Evolutionary conservation across 2,329 filamentous ascomycete species (phyloP).

Genomic region (Hypoxylon rubiginosum): DNA sequence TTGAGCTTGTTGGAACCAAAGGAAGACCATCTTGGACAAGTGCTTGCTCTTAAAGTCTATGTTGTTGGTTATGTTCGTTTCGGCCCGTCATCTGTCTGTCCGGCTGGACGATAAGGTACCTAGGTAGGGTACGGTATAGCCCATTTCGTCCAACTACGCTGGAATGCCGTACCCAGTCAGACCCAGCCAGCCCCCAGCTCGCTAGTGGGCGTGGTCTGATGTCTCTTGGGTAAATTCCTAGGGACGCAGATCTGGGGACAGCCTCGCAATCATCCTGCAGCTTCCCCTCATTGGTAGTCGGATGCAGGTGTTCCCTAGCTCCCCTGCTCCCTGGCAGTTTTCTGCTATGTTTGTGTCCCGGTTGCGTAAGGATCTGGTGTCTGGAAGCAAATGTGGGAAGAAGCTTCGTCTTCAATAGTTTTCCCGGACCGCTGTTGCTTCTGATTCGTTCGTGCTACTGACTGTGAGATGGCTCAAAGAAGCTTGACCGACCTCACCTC

Average conservation of each 20-base stretch:
- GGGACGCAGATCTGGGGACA: constrained; percentile 27
- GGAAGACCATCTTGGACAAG: constrained; percentile 5
- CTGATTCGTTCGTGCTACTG: constrained; percentile 50
- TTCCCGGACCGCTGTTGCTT: constrained; percentile 46
- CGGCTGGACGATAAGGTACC: constrained; percentile 7
- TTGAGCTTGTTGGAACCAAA: constrained; percentile 13
- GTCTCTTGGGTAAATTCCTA: constrained; percentile 27
- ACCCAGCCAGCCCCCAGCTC: constrained; percentile 1
- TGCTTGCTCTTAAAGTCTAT: constrained; percentile 7
- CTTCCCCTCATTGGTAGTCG: constrained; percentile 41
- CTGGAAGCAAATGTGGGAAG: constrained; percentile 34
- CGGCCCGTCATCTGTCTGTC: constrained; percentile 8
- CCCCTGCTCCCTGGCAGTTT: constrained; percentile 37
- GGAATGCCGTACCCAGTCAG: neutral
- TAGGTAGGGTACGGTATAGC: neutral
- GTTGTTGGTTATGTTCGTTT: constrained; percentile 9
- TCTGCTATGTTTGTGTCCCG: constrained; percentile 36
- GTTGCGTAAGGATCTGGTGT: constrained; percentile 35
- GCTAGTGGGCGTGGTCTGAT: constrained; percentile 9
- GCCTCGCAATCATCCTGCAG: constrained; percentile 29
- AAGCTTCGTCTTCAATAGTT: constrained; percentile 45
- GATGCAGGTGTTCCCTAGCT: constrained; percentile 38
- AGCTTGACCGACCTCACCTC: constrained; percentile 50
- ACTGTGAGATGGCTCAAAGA: constrained; percentile 46
- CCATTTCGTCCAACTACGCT: neutral